Evolutionary conservation across 495 filamentous ascomycete species (phyloP), one percentile per base, ranked within the genome.

Genomic region (Bryoglossum gracile): DNA sequence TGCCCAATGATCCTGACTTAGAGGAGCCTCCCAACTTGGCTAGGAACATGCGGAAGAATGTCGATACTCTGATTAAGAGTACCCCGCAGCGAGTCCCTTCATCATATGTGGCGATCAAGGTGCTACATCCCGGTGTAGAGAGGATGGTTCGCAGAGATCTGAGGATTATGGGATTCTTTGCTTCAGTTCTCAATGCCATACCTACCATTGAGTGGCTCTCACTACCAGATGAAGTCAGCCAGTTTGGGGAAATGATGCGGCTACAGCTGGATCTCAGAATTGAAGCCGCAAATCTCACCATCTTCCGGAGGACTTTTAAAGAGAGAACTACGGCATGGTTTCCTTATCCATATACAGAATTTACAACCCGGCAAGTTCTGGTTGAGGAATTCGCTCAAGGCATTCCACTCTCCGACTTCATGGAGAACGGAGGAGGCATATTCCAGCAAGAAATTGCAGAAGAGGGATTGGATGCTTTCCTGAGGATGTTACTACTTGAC

Each of bases 231-330:
- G 94, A 99, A 62, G 94, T 95, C 21, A 62, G 71, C 16, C 89
- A 95, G 61, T 99, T 99, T 57, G 91, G 89, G 9, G 84, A 91
- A 59, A 99, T 99, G 94, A 99, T 99, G 94, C 83, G 84, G 56
- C 70, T 97, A 16, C 94, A 99, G 51, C 72, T 99, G 11, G 94
- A 99, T 67, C 72, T 99, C 13, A 84, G 94, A 28, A 99, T 99
- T 46, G 94, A 99, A 60, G 82, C 87, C 1, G 81, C 89, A 5
- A 99, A 99, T 53, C 71, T 99, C 3, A 78, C 80, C 13, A 81
- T 81, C 19, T 99, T 99, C 70, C 84, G 94, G 45, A 81, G 82
- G 49, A 87, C 95, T 54, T 99, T 99, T 74, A 85, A 82, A 55
- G 73, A 86, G 46, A 79, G 94, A 18, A 84, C 84, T 5, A 96